phyloP scores from a whole-genome alignment of 495 filamentous ascomycete species.

The Bathelium albidoporum region DNA sequence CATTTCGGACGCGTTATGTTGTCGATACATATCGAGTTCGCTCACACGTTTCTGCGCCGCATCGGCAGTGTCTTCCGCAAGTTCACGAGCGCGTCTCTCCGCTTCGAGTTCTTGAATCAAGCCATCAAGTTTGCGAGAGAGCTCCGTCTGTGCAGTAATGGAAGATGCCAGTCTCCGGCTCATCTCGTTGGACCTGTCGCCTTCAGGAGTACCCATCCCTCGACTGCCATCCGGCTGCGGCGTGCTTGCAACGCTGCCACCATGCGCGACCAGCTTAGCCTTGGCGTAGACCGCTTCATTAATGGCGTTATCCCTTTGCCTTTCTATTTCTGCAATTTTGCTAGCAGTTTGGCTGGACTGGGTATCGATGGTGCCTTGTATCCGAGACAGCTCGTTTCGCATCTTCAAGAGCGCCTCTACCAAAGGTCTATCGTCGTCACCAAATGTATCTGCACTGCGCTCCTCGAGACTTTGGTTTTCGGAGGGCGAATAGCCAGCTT shows the following conservation, averaged over 20 bases:
- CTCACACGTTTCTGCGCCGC: slow-evolving; percentile 72
- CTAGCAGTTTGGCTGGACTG: slow-evolving; percentile 77
- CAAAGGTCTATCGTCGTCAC: slow-evolving; percentile 82
- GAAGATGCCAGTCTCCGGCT: slow-evolving; percentile 71
- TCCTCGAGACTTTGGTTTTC: slow-evolving; percentile 68
- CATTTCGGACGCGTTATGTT: slow-evolving; percentile 68
- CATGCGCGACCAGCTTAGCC: slow-evolving; percentile 77
- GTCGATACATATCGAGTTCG: slow-evolving; percentile 71
- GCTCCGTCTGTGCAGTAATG: slow-evolving; percentile 64
- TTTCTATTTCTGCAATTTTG: slow-evolving; percentile 84
- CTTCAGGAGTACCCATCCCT: slow-evolving; percentile 42
- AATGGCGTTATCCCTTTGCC: slow-evolving; percentile 83
- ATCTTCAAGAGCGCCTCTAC: slow-evolving; percentile 89
- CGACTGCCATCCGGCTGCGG: slow-evolving; percentile 54
- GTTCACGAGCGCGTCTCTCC: slow-evolving; percentile 65
- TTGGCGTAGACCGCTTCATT: slow-evolving; percentile 91
- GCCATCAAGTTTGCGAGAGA: slow-evolving; percentile 58
- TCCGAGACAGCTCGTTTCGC: slow-evolving; percentile 68
- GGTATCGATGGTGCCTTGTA: slow-evolving; percentile 77
- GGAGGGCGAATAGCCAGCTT: slow-evolving; percentile 74
- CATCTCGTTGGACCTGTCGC: slow-evolving; percentile 65
- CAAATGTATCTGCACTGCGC: slow-evolving; percentile 61
- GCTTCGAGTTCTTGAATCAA: slow-evolving; percentile 60
- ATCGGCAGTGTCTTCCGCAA: slow-evolving; percentile 80
- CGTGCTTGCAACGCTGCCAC: slow-evolving; percentile 58